Conservation (phyloP, 495 filamentous ascomycete species). For the Penicillium ochrochloron region DNA sequence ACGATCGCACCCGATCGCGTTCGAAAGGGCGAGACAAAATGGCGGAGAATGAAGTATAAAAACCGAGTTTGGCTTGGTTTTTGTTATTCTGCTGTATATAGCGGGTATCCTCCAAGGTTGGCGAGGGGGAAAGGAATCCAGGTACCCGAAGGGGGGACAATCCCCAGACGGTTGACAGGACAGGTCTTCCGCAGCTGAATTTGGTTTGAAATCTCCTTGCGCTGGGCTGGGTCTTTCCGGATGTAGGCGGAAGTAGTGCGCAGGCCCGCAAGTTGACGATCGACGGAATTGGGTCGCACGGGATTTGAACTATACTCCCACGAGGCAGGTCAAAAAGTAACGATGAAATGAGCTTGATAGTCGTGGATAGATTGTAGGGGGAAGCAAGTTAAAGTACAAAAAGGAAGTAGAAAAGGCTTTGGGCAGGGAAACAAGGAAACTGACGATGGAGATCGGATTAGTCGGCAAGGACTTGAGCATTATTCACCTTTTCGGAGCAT, state of each 20-base stretch:
- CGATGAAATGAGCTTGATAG: neutral
- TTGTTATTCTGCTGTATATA: neutral
- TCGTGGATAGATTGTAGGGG: neutral
- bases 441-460: constrained; percentile 8
- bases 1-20: constrained; percentile 15
- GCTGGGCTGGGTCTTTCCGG: constrained; percentile 15
- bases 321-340: neutral
- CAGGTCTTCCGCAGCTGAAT: neutral
- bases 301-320: neutral
- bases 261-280: constrained; percentile 9
- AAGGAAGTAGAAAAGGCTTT: neutral
- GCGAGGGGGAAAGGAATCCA: neutral
- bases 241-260: constrained; percentile 23
- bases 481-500: constrained; percentile 8
- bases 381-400: neutral
- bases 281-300: neutral
- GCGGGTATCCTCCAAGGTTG: neutral
- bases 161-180: constrained; percentile 1
- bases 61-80: neutral
- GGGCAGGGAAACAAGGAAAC: constrained; percentile 13
- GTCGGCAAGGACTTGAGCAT: constrained; percentile 10
- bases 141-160: too few relatives aligned
- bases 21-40: constrained; percentile 5
- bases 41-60: neutral
- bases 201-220: constrained; percentile 10